Conservation (phyloP, 352 stramenopile genomes). For the Globisporangium yorkense region DNA sequence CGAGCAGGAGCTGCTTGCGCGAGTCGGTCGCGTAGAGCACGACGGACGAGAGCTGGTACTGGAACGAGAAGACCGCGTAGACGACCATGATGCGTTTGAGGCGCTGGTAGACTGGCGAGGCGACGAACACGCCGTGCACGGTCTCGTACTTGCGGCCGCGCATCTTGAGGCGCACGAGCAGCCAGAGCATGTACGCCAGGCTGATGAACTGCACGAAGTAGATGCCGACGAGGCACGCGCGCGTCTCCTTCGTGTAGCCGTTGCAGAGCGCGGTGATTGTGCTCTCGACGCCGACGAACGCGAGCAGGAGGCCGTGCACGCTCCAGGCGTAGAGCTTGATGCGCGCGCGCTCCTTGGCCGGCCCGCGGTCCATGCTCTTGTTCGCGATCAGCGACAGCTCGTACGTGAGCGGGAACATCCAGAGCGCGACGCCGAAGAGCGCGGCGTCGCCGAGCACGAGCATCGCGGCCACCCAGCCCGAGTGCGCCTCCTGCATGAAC, state of each 20-base stretch:
- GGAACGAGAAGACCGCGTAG: slow-evolving; percentile 46
- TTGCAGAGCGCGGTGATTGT: slow-evolving; percentile 13
- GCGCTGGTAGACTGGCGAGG: slow-evolving; percentile 48
- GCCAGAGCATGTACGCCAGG: slow-evolving; percentile 35
- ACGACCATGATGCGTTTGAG: slow-evolving; percentile 56
- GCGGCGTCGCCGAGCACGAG: slow-evolving; percentile 40
- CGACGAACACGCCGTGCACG: slow-evolving; percentile 40
- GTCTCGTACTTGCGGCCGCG: slow-evolving; percentile 48
- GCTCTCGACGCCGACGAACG: slow-evolving; percentile 22
- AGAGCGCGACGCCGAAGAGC: slow-evolving; percentile 43
- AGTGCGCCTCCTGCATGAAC: slow-evolving; percentile 19
- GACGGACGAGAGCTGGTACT: slow-evolving; percentile 44
- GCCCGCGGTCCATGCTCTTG: slow-evolving; percentile 61
- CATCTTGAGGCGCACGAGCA: slow-evolving; percentile 32
- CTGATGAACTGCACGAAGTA: slow-evolving; percentile 43
- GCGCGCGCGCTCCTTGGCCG: slow-evolving; percentile 27
- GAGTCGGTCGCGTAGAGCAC: slow-evolving; percentile 24
- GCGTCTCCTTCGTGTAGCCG: slow-evolving; percentile 32
- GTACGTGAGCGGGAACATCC: slow-evolving; percentile 53
- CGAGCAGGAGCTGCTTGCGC: slow-evolving; percentile 7
- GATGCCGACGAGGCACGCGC: slow-evolving; percentile 27
- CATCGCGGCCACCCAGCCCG: slow-evolving; percentile 22
- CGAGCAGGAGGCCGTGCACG: slow-evolving; percentile 21
- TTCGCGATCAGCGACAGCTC: slow-evolving; percentile 48
- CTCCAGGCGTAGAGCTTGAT: slow-evolving; percentile 32